Evolutionary conservation across 2,329 filamentous ascomycete genomes (phyloP).

Genomic region (Colletotrichum euphorbiae): DNA sequence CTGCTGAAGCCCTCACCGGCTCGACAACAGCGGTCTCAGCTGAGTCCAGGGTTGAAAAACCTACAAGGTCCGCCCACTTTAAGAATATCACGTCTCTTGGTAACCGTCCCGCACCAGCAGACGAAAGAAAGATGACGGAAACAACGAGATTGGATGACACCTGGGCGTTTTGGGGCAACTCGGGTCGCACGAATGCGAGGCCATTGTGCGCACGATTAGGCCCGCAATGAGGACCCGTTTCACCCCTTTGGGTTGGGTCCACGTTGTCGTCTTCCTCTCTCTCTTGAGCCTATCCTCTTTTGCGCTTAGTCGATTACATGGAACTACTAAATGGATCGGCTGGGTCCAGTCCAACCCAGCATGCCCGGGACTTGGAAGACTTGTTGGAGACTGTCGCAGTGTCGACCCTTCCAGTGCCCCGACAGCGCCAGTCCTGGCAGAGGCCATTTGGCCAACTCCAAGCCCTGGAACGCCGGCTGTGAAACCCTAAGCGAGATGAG

Average conservation of each 20-base stretch:
- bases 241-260: conserved; percentile 33
- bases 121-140: conserved; percentile 30
- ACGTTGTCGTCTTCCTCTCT: conserved; percentile 14
- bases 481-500: conserved; percentile 42
- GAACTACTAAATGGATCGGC: conserved; percentile 33
- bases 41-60: conserved; percentile 3
- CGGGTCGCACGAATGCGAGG: conserved; percentile 7
- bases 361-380: conserved; percentile 19
- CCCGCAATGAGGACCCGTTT: conserved; percentile 26
- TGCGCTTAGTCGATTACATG: conserved; percentile 35
- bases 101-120: conserved; percentile 27
- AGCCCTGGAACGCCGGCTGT: conserved; percentile 28
- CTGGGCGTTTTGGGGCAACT: conserved; percentile 28
- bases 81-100: neutral
- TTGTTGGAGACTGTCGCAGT: neutral
- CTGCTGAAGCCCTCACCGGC: conserved; percentile 14
- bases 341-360: conserved; percentile 21
- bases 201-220: conserved; percentile 12
- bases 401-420: conserved; percentile 9
- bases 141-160: conserved; percentile 27
- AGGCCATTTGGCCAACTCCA: conserved; percentile 5
- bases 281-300: conserved; percentile 25
- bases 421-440: conserved; percentile 30
- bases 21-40: neutral
- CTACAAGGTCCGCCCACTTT: neutral